Conservation (phyloP, 2,329 filamentous ascomycete genomes). For the Metarhizium robertsii region DNA sequence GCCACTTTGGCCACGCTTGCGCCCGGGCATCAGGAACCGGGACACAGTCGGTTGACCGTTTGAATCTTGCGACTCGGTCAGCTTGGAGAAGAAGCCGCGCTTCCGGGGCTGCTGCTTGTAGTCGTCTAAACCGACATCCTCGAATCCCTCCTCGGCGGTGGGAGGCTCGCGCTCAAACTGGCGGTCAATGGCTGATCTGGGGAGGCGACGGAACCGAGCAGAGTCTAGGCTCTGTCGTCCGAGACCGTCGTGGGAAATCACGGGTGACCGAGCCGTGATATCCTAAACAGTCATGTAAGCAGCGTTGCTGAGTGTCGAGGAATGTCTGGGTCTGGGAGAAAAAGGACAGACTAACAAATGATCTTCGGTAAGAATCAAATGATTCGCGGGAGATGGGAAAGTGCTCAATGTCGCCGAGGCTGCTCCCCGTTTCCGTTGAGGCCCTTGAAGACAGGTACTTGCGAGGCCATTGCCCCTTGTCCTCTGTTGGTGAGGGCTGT, state of each 20-base stretch:
- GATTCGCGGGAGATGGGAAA: slow-evolving; percentile 95
- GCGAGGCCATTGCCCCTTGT: slow-evolving; percentile 68
- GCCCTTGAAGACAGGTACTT: slow-evolving; percentile 41
- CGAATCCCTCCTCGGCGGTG: slow-evolving; percentile 74
- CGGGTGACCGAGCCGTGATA: slow-evolving; percentile 77
- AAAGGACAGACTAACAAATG: slow-evolving; percentile 59
- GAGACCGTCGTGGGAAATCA: slow-evolving; percentile 49
- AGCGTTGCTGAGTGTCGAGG: neutral
- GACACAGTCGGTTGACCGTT: slow-evolving; percentile 33
- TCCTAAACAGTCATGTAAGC: slow-evolving; percentile 48
- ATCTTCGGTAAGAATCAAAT: slow-evolving; percentile 92
- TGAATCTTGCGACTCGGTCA: slow-evolving; percentile 50
- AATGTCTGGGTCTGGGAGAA: neutral
- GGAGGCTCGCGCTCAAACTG: slow-evolving; percentile 50
- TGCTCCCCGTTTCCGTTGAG: slow-evolving; percentile 47
- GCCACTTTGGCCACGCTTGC: slow-evolving; percentile 58
- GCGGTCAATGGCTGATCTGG: slow-evolving; percentile 50
- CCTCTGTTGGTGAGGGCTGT: slow-evolving; percentile 81
- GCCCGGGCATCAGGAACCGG: slow-evolving; percentile 58
- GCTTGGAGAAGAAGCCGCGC: slow-evolving; percentile 66
- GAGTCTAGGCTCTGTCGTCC: slow-evolving; percentile 77
- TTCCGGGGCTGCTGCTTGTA: slow-evolving; percentile 41
- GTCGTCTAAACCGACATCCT: slow-evolving; percentile 85
- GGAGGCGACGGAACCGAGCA: slow-evolving; percentile 51
- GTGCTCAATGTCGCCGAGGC: slow-evolving; percentile 75